Conservation (phyloP, 257 asterid species). For the Przewalskia tangutica region DNA sequence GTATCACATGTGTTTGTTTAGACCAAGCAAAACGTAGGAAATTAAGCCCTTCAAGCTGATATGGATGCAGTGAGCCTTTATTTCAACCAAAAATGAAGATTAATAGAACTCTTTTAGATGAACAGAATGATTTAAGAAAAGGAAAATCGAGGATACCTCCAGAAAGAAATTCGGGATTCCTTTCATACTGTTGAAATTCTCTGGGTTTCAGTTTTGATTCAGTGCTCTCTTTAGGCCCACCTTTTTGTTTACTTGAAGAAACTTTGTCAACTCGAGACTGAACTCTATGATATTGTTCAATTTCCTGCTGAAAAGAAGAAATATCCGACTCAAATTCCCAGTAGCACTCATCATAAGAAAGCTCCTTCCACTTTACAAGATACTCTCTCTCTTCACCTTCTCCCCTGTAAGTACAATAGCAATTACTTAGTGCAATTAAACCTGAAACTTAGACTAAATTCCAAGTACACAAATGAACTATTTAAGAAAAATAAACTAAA, state of each 20-base stretch:
- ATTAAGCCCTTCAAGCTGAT: constrained; percentile 98
- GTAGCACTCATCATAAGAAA: constrained; percentile 80
- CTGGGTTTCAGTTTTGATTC: constrained; percentile 61
- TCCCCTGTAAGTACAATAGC: constrained; percentile 28
- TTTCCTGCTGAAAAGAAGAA: constrained; percentile 70
- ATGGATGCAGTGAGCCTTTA: constrained; percentile 92
- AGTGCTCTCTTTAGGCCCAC: constrained; percentile 36
- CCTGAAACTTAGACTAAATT: background rate
- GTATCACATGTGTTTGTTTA: constrained; percentile 90
- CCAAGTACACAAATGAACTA: background rate
- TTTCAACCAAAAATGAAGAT: background rate
- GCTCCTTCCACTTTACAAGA: constrained; percentile 98
- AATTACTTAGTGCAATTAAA: background rate
- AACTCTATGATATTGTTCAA: constrained; percentile 52
- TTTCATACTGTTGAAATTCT: constrained; percentile 84
- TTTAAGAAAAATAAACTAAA: background rate
- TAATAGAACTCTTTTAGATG: background rate
- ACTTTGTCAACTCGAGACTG: constrained; percentile 34
- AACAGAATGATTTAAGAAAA: background rate
- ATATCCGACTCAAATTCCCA: constrained; percentile 92
- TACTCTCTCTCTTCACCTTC: constrained; percentile 67
- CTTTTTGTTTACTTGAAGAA: constrained; percentile 43
- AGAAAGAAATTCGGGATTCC: constrained; percentile 79
- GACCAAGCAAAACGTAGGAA: constrained; percentile 94
- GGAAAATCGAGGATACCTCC: constrained; percentile 50